Base-by-base conservation (phyloP, 345 rosid genomes). In the Heritiera littoralis region DNA sequence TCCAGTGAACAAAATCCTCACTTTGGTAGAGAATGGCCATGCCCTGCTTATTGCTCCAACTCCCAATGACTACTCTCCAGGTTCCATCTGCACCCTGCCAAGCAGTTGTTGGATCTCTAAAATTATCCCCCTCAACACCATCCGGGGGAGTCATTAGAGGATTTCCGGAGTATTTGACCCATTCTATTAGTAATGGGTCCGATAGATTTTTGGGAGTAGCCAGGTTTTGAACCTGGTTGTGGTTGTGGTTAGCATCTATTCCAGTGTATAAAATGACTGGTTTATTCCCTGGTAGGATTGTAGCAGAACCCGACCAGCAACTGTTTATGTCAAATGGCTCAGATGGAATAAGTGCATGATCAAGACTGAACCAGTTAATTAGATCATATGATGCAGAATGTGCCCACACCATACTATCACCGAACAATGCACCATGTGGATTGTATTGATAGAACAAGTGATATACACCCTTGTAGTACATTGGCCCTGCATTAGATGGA, bases 231-330 rank as follows among this genome's bases (percentile, higher is more conserved):
- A 93, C 93, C 45, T 92, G 94, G 1, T 14, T 35, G 15, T 92
- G 94, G 1, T 14, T 35, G 15, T 69, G 67, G 52, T 85, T 76
- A 0, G 76, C 66, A 46, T 87, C 86, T 58, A 87, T 81, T 64
- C 94, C 96, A 0, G 94, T 90, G 83, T 90, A 92, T 30, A 92
- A 8, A 68, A 92, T 87, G 9, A 89, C 86, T 4, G 93, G 92
- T 67, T n/a, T 87, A 14, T 84, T 82, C 64, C 87, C 89, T 0
- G 90, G 88, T 74, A 92, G 90, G 82, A 89, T 81, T 35, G 95
- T 93, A 43, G 81, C 87, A 15, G 95, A 85, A 70, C 94, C 95
- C 6, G 98, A 90, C 89, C 94, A 92, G 83, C 93, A 90, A 68
- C 93, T 86, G 65, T 77, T 88, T 72, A 79, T 80, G 82, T 93